A percentile compares a stretch with the other conserved stretches of the same genome.
Conservation (phyloP, 2,329 filamentous ascomycete genomes). For the Curvularia spicifera region DNA sequence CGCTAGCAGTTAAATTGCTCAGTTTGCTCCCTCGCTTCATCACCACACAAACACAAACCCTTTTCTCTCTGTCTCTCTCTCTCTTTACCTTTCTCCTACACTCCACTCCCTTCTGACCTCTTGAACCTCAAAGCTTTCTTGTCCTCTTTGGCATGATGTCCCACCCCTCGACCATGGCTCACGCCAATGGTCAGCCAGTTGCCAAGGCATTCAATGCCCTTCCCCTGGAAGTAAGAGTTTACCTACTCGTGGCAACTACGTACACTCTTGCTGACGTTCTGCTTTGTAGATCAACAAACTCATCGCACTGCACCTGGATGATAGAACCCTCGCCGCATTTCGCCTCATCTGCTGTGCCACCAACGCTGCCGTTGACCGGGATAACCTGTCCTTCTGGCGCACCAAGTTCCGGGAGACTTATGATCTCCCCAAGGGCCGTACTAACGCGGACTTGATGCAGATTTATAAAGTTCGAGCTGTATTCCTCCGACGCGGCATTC, state of each 20-base stretch:
- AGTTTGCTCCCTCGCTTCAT: neutral
- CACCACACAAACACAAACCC: neutral
- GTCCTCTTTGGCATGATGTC: too few species aligned
- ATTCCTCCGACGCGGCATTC: constrained; percentile 28
- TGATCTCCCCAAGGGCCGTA: constrained; percentile 38
- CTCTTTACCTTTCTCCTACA: neutral
- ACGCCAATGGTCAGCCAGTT: constrained; percentile 3
- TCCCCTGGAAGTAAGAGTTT: constrained; percentile 41
- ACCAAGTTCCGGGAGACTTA: constrained; percentile 52
- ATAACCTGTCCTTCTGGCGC: constrained; percentile 56
- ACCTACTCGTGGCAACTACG: neutral
- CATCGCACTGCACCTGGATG: constrained; percentile 49
- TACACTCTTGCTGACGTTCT: constrained; percentile 1
- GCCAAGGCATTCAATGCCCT: constrained; percentile 40
- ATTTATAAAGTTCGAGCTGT: constrained; percentile 45
- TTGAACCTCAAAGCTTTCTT: too few species aligned
- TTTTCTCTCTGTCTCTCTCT: neutral
- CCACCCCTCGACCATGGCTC: constrained; percentile 14
- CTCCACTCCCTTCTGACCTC: neutral
- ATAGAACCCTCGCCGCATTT: constrained; percentile 55
- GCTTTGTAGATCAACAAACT: constrained; percentile 48
- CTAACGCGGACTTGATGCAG: constrained; percentile 43
- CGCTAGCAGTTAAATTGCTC: neutral
- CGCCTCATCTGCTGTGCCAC: constrained; percentile 50
- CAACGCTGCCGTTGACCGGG: constrained; percentile 50